Percentiles rank a stretch among this genome's conserved stretches.
Conservation (phyloP, 768 basidiomycete genomes). For the Mrakia gelida region DNA sequence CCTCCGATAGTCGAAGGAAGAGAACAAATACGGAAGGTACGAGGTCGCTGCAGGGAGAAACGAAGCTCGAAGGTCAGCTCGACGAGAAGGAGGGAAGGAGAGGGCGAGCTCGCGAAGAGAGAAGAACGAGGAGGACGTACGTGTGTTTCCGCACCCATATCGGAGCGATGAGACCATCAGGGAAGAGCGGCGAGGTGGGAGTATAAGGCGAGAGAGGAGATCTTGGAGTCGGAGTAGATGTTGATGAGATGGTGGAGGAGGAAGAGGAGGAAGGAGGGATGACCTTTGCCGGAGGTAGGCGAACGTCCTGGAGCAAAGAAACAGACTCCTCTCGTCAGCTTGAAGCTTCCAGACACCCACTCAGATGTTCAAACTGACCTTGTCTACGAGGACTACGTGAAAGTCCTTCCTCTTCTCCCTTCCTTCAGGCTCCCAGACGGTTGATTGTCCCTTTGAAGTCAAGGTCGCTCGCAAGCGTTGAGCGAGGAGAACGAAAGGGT, state of each 20-base stretch:
- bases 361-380: slow-evolving; percentile 46
- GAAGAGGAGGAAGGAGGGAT: slow-evolving; percentile 48
- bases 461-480: slow-evolving; percentile 66
- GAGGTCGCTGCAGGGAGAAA: slow-evolving; percentile 49
- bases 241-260: background rate
- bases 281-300: slow-evolving; percentile 80
- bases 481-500: slow-evolving; percentile 56
- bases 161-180: slow-evolving; percentile 93
- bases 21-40: slow-evolving; percentile 90
- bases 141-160: slow-evolving; percentile 98
- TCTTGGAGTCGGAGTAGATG: slow-evolving; percentile 57
- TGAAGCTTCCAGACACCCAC: background rate
- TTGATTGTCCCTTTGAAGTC: slow-evolving; percentile 39
- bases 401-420: slow-evolving; percentile 51
- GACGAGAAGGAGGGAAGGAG: background rate
- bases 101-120: background rate
- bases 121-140: background rate
- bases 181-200: slow-evolving; percentile 79
- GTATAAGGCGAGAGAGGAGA: slow-evolving; percentile 93
- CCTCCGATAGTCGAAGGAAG: slow-evolving; percentile 77
- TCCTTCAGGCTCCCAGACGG: slow-evolving; percentile 40
- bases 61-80: background rate
- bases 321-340: background rate
- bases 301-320: slow-evolving; percentile 52
- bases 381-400: slow-evolving; percentile 78